A percentile compares a stretch with the other conserved stretches of the same genome.
Conservation (phyloP, 1,139 yeast species). For the Yamadazyma blattariae region DNA sequence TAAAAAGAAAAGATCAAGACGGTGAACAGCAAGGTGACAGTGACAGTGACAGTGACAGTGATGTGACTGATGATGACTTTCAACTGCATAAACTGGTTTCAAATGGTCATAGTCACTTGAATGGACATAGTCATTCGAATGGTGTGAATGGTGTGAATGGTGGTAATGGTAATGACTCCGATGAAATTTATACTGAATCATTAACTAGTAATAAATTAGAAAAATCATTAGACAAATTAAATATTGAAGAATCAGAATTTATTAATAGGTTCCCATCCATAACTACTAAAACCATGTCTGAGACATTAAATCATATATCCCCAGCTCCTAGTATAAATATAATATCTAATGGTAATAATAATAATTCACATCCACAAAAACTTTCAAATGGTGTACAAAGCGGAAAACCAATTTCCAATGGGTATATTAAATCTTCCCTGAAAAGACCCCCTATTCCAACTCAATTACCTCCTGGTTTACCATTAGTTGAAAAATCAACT, state of each 20-base stretch:
- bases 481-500: constrained; percentile 4
- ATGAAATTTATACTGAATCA: background rate
- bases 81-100: constrained; percentile 1
- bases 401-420: background rate
- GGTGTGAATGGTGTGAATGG: no score
- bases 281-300: background rate
- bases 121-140: no score
- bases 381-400: background rate
- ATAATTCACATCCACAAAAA: background rate
- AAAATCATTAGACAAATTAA: constrained; percentile 2
- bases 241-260: constrained; percentile 6
- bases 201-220: constrained; percentile 5
- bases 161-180: background rate
- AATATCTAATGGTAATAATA: background rate
- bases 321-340: no score
- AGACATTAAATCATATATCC: background rate
- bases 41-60: background rate
- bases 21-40: constrained; percentile 24
- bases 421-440: no score
- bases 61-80: constrained; percentile 20
- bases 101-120: no score
- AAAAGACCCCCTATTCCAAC: constrained; percentile 20
- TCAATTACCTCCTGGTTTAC: constrained; percentile 17
- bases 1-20: constrained; percentile 28
- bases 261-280: constrained; percentile 13